Evolutionary conservation across 1,139 yeast species (phyloP), one percentile per base, ranked within the genome.

Genomic region (Pichia sp.): DNA sequence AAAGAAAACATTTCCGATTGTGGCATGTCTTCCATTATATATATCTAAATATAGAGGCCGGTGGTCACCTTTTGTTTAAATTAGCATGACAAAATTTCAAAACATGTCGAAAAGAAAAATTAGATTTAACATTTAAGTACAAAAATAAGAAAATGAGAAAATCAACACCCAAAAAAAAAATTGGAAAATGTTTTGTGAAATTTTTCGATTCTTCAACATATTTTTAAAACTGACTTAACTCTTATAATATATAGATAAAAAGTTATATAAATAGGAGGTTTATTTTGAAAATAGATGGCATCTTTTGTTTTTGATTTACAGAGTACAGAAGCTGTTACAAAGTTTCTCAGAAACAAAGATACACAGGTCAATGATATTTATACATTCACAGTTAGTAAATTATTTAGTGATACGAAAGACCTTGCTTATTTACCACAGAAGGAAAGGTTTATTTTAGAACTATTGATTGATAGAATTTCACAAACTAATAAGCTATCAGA

Each of bases 391-490:
- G 64, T 66, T 30, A 63, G 68, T 10, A 65, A 85, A 11, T 58
- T 81, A 1, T 51, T 48, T 27, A n/a, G 22, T n/a, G 67, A 71
- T 14, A 73, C 71, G 8, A 55, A 70, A 13, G 61, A 72, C 18
- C 71, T 81, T 0, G 75, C 75, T 55, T 41, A 46, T 31, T 75
- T 89, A 14, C 96, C 96, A 4, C 79, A 83, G 54, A 73, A 72
- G 51, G 74, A 77, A 16, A 62, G 69, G 0, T 88, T 89, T 53
- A 68, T 88, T 3, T 70, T 86, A 42, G 91, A 86, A 51, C 74
- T 90, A 60, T 59, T 86, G 3, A 72, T 82, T 56, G 95, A 87
- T 61, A 73, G 91, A 58, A 67, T 88, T 59, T 76, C 77, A 54
- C 88, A 83, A 62, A 54, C 64, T 52, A 64, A 69, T 41, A 44